Evolutionary conservation across 179 eudicot genomes (phyloP).

Genomic region (Vitellaria paradoxa): DNA sequence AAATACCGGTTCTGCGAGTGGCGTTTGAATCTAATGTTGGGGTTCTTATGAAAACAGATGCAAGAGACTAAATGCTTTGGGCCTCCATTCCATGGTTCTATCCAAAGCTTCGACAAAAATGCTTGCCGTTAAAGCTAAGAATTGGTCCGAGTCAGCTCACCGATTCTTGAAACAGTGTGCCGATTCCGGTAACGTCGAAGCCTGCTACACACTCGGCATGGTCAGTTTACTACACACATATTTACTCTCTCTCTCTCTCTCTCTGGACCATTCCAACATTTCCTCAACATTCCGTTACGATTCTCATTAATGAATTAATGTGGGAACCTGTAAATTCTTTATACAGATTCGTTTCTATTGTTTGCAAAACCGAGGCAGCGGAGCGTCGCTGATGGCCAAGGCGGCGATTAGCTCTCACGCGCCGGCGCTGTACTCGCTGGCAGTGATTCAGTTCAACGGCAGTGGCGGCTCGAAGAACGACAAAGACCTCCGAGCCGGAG

Average conservation of each 20-base stretch:
- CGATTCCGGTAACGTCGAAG: constrained; percentile 65
- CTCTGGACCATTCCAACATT: background rate
- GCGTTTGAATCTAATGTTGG: constrained; percentile 6
- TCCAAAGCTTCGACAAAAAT: constrained; percentile 59
- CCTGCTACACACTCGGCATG: constrained; percentile 81
- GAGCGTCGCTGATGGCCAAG: constrained; percentile 52
- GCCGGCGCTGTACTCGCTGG: constrained; percentile 41
- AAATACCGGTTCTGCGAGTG: too few species aligned
- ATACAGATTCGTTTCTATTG: constrained; percentile 54
- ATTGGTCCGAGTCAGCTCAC: constrained; percentile 72
- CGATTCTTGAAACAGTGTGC: constrained; percentile 63
- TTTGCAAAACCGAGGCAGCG: constrained; percentile 34
- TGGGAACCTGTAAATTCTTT: background rate
- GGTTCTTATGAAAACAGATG: constrained; percentile 49
- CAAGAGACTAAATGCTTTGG: constrained; percentile 64
- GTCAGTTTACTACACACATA: constrained; percentile 23
- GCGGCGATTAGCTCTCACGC: constrained; percentile 50
- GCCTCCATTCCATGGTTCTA: constrained; percentile 48
- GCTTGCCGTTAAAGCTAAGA: constrained; percentile 52
- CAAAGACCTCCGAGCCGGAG: constrained; percentile 54
- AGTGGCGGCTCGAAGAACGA: constrained; percentile 46
- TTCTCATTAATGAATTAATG: background rate
- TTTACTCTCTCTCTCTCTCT: background rate
- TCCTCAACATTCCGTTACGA: background rate
- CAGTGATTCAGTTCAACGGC: constrained; percentile 51